phyloP scores from a whole-genome alignment of 441 rosid species.

The Brassica hybrid region DNA sequence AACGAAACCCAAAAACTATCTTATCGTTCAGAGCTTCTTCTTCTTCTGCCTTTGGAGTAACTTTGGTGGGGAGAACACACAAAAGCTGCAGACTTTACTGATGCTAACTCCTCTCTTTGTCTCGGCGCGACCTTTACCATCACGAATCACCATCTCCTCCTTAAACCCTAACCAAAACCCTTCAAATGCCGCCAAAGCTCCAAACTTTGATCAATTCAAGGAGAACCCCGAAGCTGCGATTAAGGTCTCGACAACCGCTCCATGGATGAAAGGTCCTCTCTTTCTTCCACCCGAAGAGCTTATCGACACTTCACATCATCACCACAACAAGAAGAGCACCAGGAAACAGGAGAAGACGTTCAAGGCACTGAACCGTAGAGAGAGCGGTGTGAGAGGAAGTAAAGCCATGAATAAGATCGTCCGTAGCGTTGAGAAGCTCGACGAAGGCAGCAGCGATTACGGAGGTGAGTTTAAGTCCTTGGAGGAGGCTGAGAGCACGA shows the following conservation, averaged over 20 bases:
- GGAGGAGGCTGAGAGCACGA: constrained; percentile 18
- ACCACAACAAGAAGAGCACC: constrained; percentile 30
- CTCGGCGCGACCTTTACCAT: constrained; percentile 41
- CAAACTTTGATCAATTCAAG: constrained; percentile 13
- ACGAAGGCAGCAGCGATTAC: constrained; percentile 17
- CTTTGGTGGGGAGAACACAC: not conserved
- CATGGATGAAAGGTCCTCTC: constrained; percentile 76
- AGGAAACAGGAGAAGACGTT: constrained; percentile 53
- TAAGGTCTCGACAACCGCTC: constrained; percentile 68
- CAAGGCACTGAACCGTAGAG: constrained; percentile 62
- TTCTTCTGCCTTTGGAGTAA: not conserved
- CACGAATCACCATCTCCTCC: constrained; percentile 40
- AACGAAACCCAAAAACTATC: not conserved
- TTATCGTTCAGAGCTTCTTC: not conserved
- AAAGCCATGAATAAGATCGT: constrained; percentile 71
- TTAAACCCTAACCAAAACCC: constrained; percentile 37
- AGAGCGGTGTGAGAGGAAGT: constrained; percentile 71
- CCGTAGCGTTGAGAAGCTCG: constrained; percentile 56
- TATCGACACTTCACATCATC: constrained; percentile 42
- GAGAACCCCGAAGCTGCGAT: constrained; percentile 42
- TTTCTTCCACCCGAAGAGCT: constrained; percentile 58
- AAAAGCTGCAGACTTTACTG: constrained; percentile 6
- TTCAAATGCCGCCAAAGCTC: constrained; percentile 22
- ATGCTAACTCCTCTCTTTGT: constrained; percentile 45
- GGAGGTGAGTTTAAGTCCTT: constrained; percentile 45